phyloP scores from a whole-genome alignment of 371 early-diverging fungal species.

The Coemansia sp. region DNA sequence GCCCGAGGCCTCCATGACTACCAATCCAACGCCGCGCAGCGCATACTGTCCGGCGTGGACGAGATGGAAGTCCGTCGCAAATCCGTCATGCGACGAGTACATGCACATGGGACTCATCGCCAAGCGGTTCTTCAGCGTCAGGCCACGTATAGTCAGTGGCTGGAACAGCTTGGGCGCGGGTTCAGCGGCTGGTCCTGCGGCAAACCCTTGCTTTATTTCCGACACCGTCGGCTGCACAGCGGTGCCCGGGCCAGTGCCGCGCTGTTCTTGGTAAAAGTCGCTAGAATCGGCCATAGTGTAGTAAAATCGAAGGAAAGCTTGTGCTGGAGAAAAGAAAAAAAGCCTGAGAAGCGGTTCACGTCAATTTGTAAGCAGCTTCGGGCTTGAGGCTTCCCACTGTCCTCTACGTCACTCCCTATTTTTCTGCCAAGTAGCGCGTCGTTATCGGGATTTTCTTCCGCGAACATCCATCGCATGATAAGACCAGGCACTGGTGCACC shows the following conservation, averaged over 20 bases:
- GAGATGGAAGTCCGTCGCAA: conserved; percentile 64
- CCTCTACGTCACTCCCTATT: background rate
- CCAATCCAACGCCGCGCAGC: conserved; percentile 67
- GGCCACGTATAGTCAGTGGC: conserved; percentile 61
- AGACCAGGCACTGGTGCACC: no score
- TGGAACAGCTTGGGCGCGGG: conserved; percentile 57
- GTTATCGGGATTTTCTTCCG: no score
- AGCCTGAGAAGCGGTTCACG: no score
- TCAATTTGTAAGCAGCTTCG: no score
- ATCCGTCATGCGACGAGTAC: conserved; percentile 62
- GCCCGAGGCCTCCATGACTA: conserved; percentile 80
- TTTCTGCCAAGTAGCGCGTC: no score
- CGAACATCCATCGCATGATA: no score
- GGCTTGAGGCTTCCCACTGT: no score
- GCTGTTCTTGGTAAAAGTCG: conserved; percentile 31
- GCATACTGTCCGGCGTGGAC: conserved; percentile 71
- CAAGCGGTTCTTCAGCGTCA: conserved; percentile 70
- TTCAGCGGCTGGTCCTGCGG: conserved; percentile 8
- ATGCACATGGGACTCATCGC: conserved; percentile 82
- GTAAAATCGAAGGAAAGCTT: background rate
- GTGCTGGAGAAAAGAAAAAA: background rate
- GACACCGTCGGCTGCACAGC: conserved; percentile 28
- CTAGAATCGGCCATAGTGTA: conserved; percentile 1
- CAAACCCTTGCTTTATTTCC: conserved; percentile 28
- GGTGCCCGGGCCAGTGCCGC: conserved; percentile 24